These are phyloP conservation scores for Plasmopara halstedii DNA, from an alignment of 352 stramenopile genomes.

Conservation along the genomic window DNA sequence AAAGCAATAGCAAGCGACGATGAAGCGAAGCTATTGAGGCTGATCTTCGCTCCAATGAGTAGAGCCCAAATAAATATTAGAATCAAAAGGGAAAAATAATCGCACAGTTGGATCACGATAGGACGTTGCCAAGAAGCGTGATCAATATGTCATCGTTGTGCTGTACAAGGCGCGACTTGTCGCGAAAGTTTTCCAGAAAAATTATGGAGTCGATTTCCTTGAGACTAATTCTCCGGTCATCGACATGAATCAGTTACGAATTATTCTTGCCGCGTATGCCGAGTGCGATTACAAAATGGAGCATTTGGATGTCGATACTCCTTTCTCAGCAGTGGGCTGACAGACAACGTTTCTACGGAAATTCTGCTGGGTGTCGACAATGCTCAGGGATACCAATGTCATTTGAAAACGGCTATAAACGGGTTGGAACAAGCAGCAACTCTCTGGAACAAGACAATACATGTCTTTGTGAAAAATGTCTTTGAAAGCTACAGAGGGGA, in stretches of 20 bases:
- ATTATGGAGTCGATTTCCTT: not conserved
- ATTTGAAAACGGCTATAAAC: not conserved
- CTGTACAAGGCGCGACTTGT: not conserved
- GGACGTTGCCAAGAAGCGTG: not conserved
- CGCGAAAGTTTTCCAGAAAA: not conserved
- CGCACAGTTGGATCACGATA: not conserved
- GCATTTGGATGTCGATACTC: not conserved
- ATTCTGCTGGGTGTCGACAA: too few relatives aligned
- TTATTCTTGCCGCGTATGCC: not conserved
- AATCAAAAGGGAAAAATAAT: not conserved
- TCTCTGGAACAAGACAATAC: not conserved
- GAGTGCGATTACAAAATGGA: not conserved
- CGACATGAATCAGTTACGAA: not conserved
- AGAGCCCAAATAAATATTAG: too few relatives aligned
- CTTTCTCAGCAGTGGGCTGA: not conserved
- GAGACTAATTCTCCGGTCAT: not conserved
- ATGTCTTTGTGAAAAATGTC: not conserved
- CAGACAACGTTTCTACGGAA: not conserved
- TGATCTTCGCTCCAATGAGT: too few relatives aligned
- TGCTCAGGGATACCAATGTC: not conserved
- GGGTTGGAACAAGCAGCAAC: not conserved
- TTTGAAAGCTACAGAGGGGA: not conserved
- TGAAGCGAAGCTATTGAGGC: too few relatives aligned
- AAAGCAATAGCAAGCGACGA: too few relatives aligned
- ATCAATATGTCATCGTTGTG: not conserved